phyloP scores from a whole-genome alignment of 2,329 filamentous ascomycete genomes.

The Apiospora phragmitis region DNA sequence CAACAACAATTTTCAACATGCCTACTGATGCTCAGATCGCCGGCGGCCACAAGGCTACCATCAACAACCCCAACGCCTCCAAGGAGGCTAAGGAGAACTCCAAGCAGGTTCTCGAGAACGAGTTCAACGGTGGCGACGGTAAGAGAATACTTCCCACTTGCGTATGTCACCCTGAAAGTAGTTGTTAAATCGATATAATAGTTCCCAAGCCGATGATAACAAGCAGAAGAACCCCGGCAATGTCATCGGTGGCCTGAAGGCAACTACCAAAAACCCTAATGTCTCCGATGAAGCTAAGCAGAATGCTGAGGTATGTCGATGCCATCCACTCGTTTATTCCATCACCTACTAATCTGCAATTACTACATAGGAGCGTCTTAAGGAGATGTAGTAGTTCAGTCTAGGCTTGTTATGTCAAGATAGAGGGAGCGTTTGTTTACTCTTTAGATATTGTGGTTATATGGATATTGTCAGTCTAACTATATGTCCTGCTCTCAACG shows the following conservation, averaged over 20 bases:
- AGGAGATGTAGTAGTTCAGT: conserved; percentile 37
- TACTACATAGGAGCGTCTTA: conserved; percentile 40
- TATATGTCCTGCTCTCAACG: no score
- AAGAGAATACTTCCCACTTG: background rate
- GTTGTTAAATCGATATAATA: background rate
- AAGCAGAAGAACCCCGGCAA: conserved; percentile 55
- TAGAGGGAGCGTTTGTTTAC: background rate
- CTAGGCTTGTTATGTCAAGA: background rate
- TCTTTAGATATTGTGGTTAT: background rate
- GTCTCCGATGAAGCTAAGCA: conserved; percentile 57
- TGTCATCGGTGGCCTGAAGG: conserved; percentile 52
- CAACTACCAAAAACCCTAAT: conserved; percentile 57
- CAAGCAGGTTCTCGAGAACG: conserved; percentile 50
- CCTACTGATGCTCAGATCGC: conserved; percentile 51
- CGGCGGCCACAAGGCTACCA: conserved; percentile 59
- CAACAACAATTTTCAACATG: conserved; percentile 36
- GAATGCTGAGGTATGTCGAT: conserved; percentile 40
- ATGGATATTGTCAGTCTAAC: no score
- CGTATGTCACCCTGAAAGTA: background rate
- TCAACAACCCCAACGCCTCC: conserved; percentile 58
- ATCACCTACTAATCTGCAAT: background rate
- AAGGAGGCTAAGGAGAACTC: conserved; percentile 58
- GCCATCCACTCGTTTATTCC: background rate
- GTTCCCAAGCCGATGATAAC: conserved; percentile 34
- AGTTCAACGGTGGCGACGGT: conserved; percentile 45